Evolutionary conservation across 1,284 basidiomycete species (phyloP).

Genomic region (Violaceomyces palustris): DNA sequence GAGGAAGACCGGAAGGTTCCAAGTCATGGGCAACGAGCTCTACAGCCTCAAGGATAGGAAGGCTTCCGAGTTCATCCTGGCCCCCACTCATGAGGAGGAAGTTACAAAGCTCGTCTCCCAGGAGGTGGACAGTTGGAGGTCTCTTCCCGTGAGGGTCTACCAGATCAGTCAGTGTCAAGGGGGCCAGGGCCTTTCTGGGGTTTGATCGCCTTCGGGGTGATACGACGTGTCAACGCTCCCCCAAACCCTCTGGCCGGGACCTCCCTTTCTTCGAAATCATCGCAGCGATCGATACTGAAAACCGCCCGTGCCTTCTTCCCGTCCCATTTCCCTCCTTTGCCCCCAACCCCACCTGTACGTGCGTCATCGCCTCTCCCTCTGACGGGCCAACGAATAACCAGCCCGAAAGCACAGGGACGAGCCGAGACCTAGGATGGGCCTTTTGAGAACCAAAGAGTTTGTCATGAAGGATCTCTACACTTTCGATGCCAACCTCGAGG

Average conservation of each 20-base stretch:
- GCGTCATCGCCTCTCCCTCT: background rate
- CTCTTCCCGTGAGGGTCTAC: slow-evolving; percentile 50
- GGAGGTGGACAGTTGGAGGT: slow-evolving; percentile 39
- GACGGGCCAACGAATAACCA: slow-evolving; percentile 1
- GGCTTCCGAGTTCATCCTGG: slow-evolving; percentile 47
- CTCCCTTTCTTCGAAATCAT: too few species aligned
- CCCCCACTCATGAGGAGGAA: slow-evolving; percentile 54
- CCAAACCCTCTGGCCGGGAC: too few species aligned
- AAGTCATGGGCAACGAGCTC: slow-evolving; percentile 50
- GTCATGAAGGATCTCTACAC: slow-evolving; percentile 55
- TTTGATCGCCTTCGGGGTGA: too few species aligned
- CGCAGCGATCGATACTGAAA: too few species aligned
- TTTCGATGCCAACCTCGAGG: slow-evolving; percentile 38
- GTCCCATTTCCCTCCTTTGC: too few species aligned
- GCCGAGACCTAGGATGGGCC: slow-evolving; percentile 51
- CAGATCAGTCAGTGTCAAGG: slow-evolving; percentile 38
- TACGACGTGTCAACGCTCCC: background rate
- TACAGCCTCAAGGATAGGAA: slow-evolving; percentile 49
- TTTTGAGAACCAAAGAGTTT: slow-evolving; percentile 53
- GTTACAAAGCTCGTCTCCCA: slow-evolving; percentile 48
- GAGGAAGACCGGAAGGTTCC: slow-evolving; percentile 44
- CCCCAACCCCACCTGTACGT: too few species aligned
- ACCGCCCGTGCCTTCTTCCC: too few species aligned
- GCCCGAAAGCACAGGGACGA: slow-evolving; percentile 53
- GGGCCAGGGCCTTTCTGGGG: too few species aligned